Percentiles rank a stretch among this genome's conserved stretches.
Conservation (phyloP, 495 filamentous ascomycete species). For the Talaromyces stipitatus region DNA sequence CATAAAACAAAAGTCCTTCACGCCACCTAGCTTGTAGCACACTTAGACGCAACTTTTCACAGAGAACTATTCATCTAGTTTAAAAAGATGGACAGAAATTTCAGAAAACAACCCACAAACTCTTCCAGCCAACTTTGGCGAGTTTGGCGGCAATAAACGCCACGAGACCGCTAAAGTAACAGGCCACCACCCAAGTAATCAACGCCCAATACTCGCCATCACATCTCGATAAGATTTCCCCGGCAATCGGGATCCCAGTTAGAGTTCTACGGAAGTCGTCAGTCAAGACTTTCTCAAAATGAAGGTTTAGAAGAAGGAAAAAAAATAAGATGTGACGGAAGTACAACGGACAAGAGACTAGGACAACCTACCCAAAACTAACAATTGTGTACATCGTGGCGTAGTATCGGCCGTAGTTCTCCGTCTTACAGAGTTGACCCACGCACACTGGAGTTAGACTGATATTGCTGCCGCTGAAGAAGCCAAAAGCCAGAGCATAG, state of each 20-base stretch:
- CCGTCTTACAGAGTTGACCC: constrained; percentile 80
- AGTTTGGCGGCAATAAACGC: constrained; percentile 58
- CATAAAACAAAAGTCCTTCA: background rate
- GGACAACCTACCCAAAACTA: constrained; percentile 60
- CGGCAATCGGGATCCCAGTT: constrained; percentile 83
- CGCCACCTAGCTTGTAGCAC: background rate
- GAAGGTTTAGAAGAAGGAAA: background rate
- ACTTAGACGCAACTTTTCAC: background rate
- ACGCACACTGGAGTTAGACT: constrained; percentile 83
- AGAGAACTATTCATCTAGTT: background rate
- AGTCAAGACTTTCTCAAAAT: constrained; percentile 5
- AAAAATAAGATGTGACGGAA: background rate
- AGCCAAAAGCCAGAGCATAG: constrained; percentile 75
- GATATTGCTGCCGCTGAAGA: constrained; percentile 78
- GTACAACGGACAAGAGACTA: background rate
- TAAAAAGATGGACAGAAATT: background rate
- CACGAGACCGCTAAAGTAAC: constrained; percentile 51
- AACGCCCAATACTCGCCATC: constrained; percentile 21
- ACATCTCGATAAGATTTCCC: constrained; percentile 53
- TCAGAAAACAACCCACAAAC: constrained; percentile 31
- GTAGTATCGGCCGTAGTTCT: constrained; percentile 78
- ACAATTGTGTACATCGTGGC: constrained; percentile 85
- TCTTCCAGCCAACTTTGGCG: constrained; percentile 59
- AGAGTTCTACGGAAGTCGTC: constrained; percentile 43
- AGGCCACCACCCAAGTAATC: constrained; percentile 56